A percentile compares a stretch with the other conserved stretches of the same genome.
These are phyloP conservation scores for Thermothielavioides terrestris DNA, from an alignment of 495 filamentous ascomycete species.

Conservation along the genomic window DNA sequence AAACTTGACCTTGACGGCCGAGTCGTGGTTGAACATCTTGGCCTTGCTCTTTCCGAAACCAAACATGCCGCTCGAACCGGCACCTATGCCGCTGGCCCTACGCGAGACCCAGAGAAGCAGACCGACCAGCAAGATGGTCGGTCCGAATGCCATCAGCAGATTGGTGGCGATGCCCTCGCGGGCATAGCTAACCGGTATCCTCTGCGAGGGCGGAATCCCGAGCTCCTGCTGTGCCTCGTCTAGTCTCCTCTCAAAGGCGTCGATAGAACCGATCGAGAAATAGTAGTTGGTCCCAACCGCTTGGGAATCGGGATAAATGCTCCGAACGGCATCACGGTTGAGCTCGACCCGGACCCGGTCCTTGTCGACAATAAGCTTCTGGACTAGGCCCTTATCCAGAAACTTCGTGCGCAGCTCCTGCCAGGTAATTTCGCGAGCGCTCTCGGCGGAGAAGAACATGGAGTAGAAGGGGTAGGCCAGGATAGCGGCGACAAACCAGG, in stretches of 20 bases:
- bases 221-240: slow-evolving; percentile 84
- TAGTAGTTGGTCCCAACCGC: slow-evolving; percentile 68
- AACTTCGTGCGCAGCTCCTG: slow-evolving; percentile 90
- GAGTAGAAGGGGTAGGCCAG: slow-evolving; percentile 18
- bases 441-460: slow-evolving; percentile 14
- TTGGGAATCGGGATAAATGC: slow-evolving; percentile 74
- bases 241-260: slow-evolving; percentile 79
- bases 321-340: slow-evolving; percentile 66
- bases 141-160: slow-evolving; percentile 68
- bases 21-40: slow-evolving; percentile 95
- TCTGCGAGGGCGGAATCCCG: slow-evolving; percentile 69
- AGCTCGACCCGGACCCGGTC: slow-evolving; percentile 74
- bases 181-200: slow-evolving; percentile 86
- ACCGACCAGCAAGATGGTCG: slow-evolving; percentile 77
- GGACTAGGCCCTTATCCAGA: slow-evolving; percentile 89
- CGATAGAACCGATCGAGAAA: slow-evolving; percentile 91
- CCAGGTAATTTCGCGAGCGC: slow-evolving; percentile 77
- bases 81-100: slow-evolving; percentile 47
- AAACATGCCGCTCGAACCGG: slow-evolving; percentile 73
- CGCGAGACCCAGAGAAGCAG: slow-evolving; percentile 64
- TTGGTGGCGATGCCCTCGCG: slow-evolving; percentile 59
- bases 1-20: slow-evolving; percentile 92
- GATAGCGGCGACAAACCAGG: slow-evolving; percentile 5
- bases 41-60: slow-evolving; percentile 92
- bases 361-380: slow-evolving; percentile 75